Conservation (phyloP, 108 stramenopile species). For the Cylindrotheca fusiformis region DNA sequence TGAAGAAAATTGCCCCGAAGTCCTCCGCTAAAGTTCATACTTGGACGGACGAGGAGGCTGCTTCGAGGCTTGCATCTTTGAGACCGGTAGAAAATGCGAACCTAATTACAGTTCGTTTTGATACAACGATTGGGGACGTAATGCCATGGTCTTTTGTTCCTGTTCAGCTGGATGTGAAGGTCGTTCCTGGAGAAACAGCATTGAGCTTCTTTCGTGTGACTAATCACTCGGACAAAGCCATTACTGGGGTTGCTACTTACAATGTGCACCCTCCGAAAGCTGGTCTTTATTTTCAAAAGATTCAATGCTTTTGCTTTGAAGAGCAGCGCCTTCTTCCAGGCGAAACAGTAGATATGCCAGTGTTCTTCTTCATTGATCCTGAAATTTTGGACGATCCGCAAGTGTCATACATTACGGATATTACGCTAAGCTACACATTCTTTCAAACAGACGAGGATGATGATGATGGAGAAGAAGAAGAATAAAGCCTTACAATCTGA, state of each 20-base stretch:
- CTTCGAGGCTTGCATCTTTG: conserved; percentile 72
- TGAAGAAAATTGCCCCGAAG: conserved; percentile 22
- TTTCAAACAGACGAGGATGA: conserved; percentile 96
- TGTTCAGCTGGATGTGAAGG: conserved; percentile 88
- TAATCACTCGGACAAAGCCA: conserved; percentile 91
- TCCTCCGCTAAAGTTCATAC: conserved; percentile 55
- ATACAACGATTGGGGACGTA: conserved; percentile 88
- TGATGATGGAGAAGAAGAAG: conserved; percentile 72
- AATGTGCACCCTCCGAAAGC: conserved; percentile 97
- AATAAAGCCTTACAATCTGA: too few species aligned
- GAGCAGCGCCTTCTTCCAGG: conserved; percentile 95
- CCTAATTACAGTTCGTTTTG: conserved; percentile 93
- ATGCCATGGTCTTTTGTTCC: conserved; percentile 96
- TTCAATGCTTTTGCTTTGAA: conserved; percentile 99
- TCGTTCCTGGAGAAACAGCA: conserved; percentile 98
- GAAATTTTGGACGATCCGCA: conserved; percentile 92
- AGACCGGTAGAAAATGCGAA: conserved; percentile 83
- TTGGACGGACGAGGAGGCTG: conserved; percentile 89
- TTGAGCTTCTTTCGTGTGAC: conserved; percentile 95
- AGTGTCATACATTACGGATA: conserved; percentile 85
- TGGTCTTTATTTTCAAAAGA: conserved; percentile 99
- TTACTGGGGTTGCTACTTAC: conserved; percentile 99
- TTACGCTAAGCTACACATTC: conserved; percentile 97
- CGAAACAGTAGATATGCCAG: conserved; percentile 99
- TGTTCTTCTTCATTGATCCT: conserved; percentile 99